These are phyloP conservation scores for Sonneratia caseolaris DNA, from an alignment of 345 rosid genomes.

Conservation along the genomic window DNA sequence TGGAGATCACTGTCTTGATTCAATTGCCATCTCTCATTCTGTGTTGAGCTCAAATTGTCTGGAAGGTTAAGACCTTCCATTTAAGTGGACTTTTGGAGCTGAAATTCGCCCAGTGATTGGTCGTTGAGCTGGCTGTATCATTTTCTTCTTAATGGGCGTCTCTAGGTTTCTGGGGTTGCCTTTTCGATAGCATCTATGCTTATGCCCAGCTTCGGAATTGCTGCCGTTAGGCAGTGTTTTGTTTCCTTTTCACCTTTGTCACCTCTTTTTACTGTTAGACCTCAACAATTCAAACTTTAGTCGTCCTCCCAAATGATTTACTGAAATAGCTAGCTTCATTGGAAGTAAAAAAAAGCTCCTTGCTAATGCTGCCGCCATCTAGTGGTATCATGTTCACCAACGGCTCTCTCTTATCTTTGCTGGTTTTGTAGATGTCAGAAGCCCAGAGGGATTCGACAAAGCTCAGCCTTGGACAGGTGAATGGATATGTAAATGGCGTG, in stretches of 20 bases:
- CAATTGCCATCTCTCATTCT: not conserved
- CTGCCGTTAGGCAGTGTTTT: not conserved
- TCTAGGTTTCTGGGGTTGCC: not conserved
- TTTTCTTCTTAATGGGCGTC: not conserved
- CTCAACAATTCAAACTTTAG: not conserved
- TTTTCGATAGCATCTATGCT: constrained; percentile 1
- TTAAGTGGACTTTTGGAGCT: not conserved
- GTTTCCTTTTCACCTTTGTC: not conserved
- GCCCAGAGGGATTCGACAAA: constrained; percentile 35
- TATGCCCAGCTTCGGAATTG: not conserved
- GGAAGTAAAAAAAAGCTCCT: not conserved
- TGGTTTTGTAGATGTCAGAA: constrained; percentile 37
- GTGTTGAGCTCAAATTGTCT: not conserved
- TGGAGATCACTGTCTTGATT: not conserved
- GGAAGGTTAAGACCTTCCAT: not conserved
- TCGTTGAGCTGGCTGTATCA: not conserved
- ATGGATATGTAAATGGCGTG: constrained; percentile 45
- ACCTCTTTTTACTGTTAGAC: not conserved
- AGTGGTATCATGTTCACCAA: not conserved
- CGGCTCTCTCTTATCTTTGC: not conserved
- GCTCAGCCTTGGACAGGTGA: constrained; percentile 37
- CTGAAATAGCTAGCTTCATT: not conserved
- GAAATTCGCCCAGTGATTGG: not conserved
- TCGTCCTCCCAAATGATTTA: not conserved
- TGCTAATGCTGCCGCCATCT: not conserved